Evolutionary conservation across 2,329 filamentous ascomycete genomes (phyloP), one percentile per base, ranked within the genome.

Genomic region (Helicocarpus griseus): DNA sequence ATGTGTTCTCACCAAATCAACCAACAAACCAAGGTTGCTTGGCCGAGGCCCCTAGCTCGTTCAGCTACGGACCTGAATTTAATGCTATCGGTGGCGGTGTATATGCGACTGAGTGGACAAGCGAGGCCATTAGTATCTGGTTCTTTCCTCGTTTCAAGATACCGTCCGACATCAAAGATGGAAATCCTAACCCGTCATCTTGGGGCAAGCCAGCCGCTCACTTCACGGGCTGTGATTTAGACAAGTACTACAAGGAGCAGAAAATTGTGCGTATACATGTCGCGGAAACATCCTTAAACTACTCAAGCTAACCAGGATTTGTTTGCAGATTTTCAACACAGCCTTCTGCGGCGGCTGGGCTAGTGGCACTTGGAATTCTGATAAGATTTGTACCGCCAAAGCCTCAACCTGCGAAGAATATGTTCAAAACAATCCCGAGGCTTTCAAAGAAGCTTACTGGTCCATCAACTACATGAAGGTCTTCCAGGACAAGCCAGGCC

Each of bases 301-400:
- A n/a, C n/a, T n/a, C n/a, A n/a, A n/a, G n/a, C n/a, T n/a, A n/a
- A n/a, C n/a, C n/a, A n/a, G n/a, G n/a, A n/a, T n/a, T n/a, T 44
- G 3, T 43, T 21, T 49, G 13, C 48, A 69, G 67, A 62, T 71
- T 49, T 70, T 85, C 35, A 94, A 87, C 69, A 93, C 83, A 0
- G 83, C 84, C 7, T 86, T 93, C 64, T 95, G 89, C 67, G 89
- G 89, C 17, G 79, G 84, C 61, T 94, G 88, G 88, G 88, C 87
- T 5, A 86, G 86, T 13, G 65, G 72, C 41, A 79, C 83, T 13
- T 93, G 85, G 82, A 61, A 62, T 53, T 58, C 64, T 40, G 76
- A 82, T 54, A 55, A 68, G 4, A 75, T 77, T 40, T 88, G 85
- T 65, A 69, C 73, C 1, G 68, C 75, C 31, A 73, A 80, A 59